A percentile compares a stretch with the other conserved stretches of the same genome.
Conservation (phyloP, 306 rosid genomes). For the Oemleria cerasiformis region DNA sequence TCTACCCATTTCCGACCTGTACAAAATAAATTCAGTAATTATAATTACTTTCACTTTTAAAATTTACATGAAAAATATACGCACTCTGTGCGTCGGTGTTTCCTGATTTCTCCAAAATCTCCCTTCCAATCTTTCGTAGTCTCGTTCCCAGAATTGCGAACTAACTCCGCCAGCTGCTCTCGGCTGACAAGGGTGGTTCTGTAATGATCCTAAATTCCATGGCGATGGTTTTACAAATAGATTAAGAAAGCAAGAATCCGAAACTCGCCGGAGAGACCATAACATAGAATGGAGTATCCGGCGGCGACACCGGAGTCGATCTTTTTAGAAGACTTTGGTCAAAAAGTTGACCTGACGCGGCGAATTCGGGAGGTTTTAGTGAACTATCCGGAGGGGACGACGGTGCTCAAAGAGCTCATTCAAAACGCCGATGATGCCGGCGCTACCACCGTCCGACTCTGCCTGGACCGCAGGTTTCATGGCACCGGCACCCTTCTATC, state of each 20-base stretch:
- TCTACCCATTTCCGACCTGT: too few species aligned
- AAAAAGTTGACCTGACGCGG: slow-evolving; percentile 93
- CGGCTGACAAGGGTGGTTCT: not conserved
- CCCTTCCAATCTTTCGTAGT: not conserved
- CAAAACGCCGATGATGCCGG: slow-evolving; percentile 99
- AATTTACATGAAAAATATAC: not conserved
- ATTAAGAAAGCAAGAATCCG: not conserved
- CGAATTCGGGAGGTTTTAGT: slow-evolving; percentile 91
- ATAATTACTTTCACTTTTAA: too few species aligned
- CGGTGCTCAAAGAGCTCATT: slow-evolving; percentile 87
- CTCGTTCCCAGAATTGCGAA: not conserved
- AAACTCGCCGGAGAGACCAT: not conserved
- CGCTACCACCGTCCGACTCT: slow-evolving; percentile 74
- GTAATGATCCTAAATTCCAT: not conserved
- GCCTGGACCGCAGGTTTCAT: slow-evolving; percentile 79
- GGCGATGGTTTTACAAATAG: not conserved
- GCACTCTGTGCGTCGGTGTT: not conserved
- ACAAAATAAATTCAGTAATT: too few species aligned
- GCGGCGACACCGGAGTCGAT: slow-evolving; percentile 52
- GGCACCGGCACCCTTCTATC: slow-evolving; percentile 55
- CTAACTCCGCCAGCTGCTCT: not conserved
- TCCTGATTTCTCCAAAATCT: not conserved
- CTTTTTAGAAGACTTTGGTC: slow-evolving; percentile 91
- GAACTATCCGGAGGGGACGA: slow-evolving; percentile 96
- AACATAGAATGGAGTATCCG: slow-evolving; percentile 35